Conservation (phyloP, 2,329 filamentous ascomycete species). For the Pseudogymnoascus sp. region DNA sequence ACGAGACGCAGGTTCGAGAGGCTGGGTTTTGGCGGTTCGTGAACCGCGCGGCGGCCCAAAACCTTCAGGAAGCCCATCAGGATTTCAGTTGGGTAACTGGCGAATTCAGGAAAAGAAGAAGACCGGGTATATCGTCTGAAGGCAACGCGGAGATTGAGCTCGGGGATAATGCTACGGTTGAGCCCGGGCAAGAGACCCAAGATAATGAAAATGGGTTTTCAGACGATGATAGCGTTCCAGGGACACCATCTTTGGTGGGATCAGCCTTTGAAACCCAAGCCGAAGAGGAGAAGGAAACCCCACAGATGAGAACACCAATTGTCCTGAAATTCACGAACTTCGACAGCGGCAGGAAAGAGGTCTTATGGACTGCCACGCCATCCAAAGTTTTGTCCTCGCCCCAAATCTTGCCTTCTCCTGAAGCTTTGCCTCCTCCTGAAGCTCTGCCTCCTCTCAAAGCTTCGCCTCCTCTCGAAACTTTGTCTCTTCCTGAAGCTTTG, state of each 20-base stretch:
- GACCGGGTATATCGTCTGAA: background rate
- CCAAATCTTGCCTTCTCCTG: background rate
- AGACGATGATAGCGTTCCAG: background rate
- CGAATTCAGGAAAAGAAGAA: background rate
- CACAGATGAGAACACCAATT: background rate
- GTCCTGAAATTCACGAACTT: background rate
- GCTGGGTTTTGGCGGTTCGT: slow-evolving; percentile 29
- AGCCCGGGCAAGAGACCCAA: background rate
- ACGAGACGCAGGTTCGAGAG: slow-evolving; percentile 21
- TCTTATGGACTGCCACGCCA: background rate
- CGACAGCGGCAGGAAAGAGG: background rate
- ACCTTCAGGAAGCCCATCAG: slow-evolving; percentile 1
- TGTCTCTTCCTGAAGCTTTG: background rate
- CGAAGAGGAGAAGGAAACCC: background rate
- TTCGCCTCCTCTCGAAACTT: too few species aligned
- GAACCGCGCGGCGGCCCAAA: slow-evolving; percentile 16
- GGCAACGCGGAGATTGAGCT: background rate
- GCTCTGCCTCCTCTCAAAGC: too few species aligned
- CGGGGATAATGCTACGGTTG: background rate
- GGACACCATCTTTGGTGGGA: background rate
- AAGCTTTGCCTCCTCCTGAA: background rate
- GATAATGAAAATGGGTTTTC: background rate
- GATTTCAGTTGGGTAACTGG: slow-evolving; percentile 11
- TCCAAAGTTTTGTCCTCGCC: background rate
- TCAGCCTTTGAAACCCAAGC: background rate